phyloP scores from a whole-genome alignment of 495 filamentous ascomycete genomes.

The Talaromyces borbonicus region DNA sequence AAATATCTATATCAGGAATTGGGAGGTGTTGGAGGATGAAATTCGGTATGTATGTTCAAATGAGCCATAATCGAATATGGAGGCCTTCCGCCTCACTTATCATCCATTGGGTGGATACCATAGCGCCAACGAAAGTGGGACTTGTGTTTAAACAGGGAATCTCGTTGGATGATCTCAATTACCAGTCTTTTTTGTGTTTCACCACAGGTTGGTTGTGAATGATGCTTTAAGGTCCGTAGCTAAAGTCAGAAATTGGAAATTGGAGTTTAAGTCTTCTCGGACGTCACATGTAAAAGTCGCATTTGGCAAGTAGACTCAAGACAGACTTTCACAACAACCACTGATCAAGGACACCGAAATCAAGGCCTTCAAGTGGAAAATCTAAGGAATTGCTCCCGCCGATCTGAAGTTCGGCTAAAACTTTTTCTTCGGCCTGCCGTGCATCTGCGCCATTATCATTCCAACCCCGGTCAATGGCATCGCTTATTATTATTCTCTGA shows the following conservation, averaged over 20 bases:
- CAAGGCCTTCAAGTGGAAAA: slow-evolving; percentile 18
- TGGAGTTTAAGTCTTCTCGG: not conserved
- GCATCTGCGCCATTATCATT: not conserved
- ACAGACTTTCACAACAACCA: slow-evolving; percentile 17
- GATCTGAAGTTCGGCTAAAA: slow-evolving; percentile 13
- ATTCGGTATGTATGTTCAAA: too few species aligned
- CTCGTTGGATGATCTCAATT: too few species aligned
- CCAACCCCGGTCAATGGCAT: slow-evolving; percentile 17
- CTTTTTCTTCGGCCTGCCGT: slow-evolving; percentile 10
- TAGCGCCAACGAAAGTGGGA: too few species aligned
- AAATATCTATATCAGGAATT: not conserved
- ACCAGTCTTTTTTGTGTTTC: too few species aligned
- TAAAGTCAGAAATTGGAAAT: not conserved
- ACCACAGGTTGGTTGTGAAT: too few species aligned
- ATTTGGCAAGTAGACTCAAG: not conserved
- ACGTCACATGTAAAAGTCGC: not conserved
- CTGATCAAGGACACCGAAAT: slow-evolving; percentile 22
- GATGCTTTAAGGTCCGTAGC: too few species aligned
- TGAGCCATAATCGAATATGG: too few species aligned
- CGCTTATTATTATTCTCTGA: slow-evolving; percentile 24
- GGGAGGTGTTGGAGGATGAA: too few species aligned
- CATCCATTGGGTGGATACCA: too few species aligned
- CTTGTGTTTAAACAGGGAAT: too few species aligned
- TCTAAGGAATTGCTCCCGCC: too few species aligned
- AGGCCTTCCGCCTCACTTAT: too few species aligned